These are phyloP conservation scores for Rhizopogon rudus DNA, from an alignment of 768 basidiomycete species.

Conservation along the genomic window DNA sequence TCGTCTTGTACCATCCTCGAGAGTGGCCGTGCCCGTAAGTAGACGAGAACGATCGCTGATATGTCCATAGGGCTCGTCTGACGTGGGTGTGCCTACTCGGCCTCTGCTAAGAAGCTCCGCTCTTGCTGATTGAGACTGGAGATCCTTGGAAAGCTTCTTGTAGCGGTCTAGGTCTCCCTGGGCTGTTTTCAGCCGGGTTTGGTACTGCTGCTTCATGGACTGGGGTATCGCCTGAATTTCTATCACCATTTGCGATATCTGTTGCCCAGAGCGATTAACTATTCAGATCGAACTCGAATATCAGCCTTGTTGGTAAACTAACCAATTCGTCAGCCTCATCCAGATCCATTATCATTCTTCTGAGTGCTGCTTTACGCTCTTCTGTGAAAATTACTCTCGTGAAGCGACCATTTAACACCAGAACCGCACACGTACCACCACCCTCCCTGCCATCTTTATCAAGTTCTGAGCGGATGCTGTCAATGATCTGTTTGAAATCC, in stretches of 20 bases:
- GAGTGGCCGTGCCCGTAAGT: constrained; percentile 67
- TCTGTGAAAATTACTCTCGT: constrained; percentile 40
- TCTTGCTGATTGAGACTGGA: constrained; percentile 65
- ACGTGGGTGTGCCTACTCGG: constrained; percentile 32
- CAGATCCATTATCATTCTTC: constrained; percentile 89
- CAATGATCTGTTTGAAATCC: constrained; percentile 83
- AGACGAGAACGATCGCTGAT: constrained; percentile 75
- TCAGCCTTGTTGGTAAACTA: constrained; percentile 14
- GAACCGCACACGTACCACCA: constrained; percentile 48
- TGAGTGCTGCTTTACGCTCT: constrained; percentile 71
- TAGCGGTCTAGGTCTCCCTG: constrained; percentile 71
- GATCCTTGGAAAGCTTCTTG: constrained; percentile 79
- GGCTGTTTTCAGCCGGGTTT: constrained; percentile 65
- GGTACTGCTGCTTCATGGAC: constrained; percentile 73
- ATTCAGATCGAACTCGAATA: neutral
- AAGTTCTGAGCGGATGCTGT: constrained; percentile 72
- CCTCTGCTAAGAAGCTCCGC: constrained; percentile 60
- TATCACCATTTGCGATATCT: constrained; percentile 99
- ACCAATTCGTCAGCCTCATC: constrained; percentile 99
- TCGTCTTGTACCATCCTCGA: constrained; percentile 82
- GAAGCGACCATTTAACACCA: constrained; percentile 1
- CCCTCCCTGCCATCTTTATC: constrained; percentile 63
- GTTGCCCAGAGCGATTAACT: neutral
- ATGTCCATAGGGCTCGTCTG: constrained; percentile 77
- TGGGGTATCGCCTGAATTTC: constrained; percentile 94